phyloP scores from a whole-genome alignment of 441 rosid species.

The Macaranga tanarius region DNA sequence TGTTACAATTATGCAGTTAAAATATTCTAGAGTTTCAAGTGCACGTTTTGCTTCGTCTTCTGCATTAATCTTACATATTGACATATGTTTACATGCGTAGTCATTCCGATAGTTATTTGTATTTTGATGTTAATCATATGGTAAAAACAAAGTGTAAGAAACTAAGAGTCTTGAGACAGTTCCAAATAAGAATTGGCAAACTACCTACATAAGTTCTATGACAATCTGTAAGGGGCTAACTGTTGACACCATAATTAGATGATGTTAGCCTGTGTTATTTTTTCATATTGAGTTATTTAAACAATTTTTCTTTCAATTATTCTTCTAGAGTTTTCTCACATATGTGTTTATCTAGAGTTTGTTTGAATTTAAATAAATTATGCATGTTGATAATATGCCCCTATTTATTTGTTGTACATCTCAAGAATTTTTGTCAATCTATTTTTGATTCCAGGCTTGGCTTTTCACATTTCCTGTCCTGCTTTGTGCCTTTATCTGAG shows the following conservation, averaged over 20 bases:
- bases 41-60: background rate
- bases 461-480: background rate
- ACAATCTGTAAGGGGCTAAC: background rate
- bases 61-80: background rate
- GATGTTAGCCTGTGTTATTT: background rate
- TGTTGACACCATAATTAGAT: background rate
- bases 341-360: background rate
- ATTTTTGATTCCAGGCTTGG: background rate
- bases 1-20: background rate
- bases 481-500: conserved; percentile 2
- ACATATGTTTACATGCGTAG: background rate
- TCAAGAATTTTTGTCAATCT: background rate
- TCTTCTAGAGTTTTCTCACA: background rate
- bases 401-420: background rate
- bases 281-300: background rate
- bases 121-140: background rate
- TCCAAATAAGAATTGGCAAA: background rate
- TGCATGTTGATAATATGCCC: background rate
- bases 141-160: background rate
- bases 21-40: background rate
- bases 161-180: background rate
- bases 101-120: background rate
- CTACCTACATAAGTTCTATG: background rate
- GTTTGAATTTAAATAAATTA: background rate
- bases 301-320: background rate